Conservation (phyloP, 2,329 filamentous ascomycete species). For the Esteya vermicola region DNA sequence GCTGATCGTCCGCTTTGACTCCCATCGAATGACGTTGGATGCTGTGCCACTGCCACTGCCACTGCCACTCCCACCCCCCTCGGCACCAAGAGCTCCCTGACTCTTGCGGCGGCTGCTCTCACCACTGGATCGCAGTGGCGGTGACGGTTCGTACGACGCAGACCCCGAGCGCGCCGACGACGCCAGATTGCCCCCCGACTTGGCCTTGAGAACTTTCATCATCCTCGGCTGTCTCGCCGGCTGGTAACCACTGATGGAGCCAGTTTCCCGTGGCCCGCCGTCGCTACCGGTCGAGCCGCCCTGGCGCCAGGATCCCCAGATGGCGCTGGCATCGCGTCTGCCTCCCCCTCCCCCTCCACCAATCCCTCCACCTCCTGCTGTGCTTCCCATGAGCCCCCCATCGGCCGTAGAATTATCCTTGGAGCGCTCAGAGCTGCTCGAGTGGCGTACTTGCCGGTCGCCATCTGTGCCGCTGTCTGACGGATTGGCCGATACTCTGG, state of each 20-base stretch:
- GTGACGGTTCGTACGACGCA: conserved; percentile 37
- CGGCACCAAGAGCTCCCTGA: conserved; percentile 19
- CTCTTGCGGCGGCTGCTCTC: conserved; percentile 41
- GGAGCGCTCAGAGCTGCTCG: conserved; percentile 12
- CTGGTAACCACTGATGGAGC: conserved; percentile 52
- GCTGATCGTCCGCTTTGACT: conserved; percentile 31
- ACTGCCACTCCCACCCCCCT: conserved; percentile 10
- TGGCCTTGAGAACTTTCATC: conserved; percentile 88
- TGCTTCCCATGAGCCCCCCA: too few relatives aligned
- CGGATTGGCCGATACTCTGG: conserved; percentile 16
- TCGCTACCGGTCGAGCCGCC: conserved; percentile 34
- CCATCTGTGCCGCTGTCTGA: conserved; percentile 31
- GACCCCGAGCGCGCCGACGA: conserved; percentile 34
- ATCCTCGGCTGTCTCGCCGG: conserved; percentile 50
- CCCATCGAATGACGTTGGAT: conserved; percentile 30
- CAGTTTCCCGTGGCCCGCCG: conserved; percentile 34
- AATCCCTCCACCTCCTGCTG: conserved; percentile 13
- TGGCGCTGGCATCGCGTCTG: conserved; percentile 35
- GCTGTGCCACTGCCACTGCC: conserved; percentile 8
- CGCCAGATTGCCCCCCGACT: conserved; percentile 34
- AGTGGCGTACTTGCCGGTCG: conserved; percentile 22
- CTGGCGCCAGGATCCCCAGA: conserved; percentile 61
- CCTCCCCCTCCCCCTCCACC: conserved; percentile 10
- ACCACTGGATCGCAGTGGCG: conserved; percentile 27
- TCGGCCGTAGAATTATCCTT: too few relatives aligned